Conservation (phyloP, 345 rosid species). For the Conringia planisiliqua region DNA sequence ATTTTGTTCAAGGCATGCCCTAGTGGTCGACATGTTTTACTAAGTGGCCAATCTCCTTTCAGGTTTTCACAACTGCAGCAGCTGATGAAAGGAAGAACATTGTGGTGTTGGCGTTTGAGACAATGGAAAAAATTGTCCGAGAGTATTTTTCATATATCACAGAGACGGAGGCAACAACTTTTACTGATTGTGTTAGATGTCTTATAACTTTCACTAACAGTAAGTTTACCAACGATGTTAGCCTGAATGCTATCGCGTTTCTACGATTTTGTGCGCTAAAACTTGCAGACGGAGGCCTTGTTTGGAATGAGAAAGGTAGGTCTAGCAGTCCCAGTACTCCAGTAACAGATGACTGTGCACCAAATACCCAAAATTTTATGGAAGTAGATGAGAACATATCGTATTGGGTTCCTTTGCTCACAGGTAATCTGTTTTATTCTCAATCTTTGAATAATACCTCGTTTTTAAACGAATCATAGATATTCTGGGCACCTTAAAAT, state of each 20-base stretch:
- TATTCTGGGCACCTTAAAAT: background rate
- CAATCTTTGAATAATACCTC: background rate
- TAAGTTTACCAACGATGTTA: constrained; percentile 80
- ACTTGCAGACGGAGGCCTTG: constrained; percentile 89
- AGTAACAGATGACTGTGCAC: constrained; percentile 36
- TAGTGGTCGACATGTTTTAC: constrained; percentile 12
- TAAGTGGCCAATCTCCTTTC: constrained; percentile 28
- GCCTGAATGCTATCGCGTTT: constrained; percentile 95
- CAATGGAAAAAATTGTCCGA: constrained; percentile 93
- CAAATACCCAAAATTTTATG: constrained; percentile 33
- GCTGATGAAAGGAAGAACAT: constrained; percentile 85
- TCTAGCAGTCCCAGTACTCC: constrained; percentile 38
- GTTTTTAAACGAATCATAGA: background rate
- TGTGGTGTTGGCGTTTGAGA: constrained; percentile 84
- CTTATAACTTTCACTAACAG: constrained; percentile 87
- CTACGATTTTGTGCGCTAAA: constrained; percentile 93
- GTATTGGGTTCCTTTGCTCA: constrained; percentile 87
- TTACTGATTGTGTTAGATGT: constrained; percentile 93
- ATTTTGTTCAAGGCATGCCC: background rate
- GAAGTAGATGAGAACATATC: constrained; percentile 73
- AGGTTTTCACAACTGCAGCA: constrained; percentile 88
- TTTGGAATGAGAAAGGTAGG: constrained; percentile 53
- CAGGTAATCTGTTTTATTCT: constrained; percentile 49
- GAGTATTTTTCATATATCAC: constrained; percentile 88
- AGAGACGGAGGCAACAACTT: constrained; percentile 90